Base-by-base conservation (phyloP, 1,284 basidiomycete species). In the Cystobasidium sp. region DNA sequence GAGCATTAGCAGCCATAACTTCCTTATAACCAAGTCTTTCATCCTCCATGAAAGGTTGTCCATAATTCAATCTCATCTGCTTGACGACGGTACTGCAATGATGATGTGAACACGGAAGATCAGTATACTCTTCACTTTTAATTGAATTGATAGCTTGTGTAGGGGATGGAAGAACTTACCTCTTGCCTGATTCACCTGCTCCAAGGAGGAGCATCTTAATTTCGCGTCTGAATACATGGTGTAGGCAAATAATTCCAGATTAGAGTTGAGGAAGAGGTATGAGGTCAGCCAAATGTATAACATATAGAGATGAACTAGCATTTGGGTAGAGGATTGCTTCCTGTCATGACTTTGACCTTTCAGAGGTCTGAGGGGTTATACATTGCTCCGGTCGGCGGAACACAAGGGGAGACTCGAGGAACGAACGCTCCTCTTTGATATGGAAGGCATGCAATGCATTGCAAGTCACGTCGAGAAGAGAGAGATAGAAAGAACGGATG, bases 1-100 rank as follows among this genome's bases (percentile, higher is more conserved):
- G 41, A 18, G 72, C 72, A 62, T 74, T 68, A n/a, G 66, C 66
- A 41, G 72, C 72, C 64, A 74, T 68, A 16, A 74, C 64, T 53
- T 74, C 66, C 20, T 56, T 65, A 47, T 68, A 74, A 52, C 66
- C 66, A 39, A 58, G 56, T 51, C 66, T 52, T 43, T 74, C 72
- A 39, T 74, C 72, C 18, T 68, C 66, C 22, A 24, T 20, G 66
- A 68, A 74, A 53, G 72, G 72, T n/a, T 62, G 58, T 20, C 72
- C 65, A 59, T 74, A 74, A 46, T 62, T 74, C 31, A 74, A 66
- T n/a, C 72, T 39, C 72, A 74, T 74, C 61, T 74, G 72, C 65
- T 74, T 73, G 62, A 73, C 70, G 63, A 73, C 52, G 24, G 70
- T 73, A 66, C 70, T 73, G 70, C 6, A 43, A 39, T 18, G 20